Percentiles rank a stretch among this genome's conserved stretches.
phyloP scores from a whole-genome alignment of 768 basidiomycete genomes.

The Tricholoma sp. region DNA sequence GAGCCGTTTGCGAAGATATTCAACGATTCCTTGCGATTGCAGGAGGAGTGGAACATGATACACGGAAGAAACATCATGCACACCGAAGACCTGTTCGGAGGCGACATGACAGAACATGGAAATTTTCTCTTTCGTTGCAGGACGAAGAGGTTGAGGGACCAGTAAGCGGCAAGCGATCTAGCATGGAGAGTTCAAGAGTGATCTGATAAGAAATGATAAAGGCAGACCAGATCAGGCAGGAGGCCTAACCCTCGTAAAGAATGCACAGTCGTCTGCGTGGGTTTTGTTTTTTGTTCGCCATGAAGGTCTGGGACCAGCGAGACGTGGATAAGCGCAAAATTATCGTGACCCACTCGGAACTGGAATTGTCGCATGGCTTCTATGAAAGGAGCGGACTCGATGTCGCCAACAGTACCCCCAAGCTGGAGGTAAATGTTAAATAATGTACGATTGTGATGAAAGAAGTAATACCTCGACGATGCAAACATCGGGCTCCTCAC shows the following conservation, averaged over 20 bases:
- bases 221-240: conserved; percentile 80
- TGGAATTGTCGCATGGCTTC: conserved; percentile 99
- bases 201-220: not conserved
- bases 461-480: conserved; percentile 75
- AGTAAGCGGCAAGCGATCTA: conserved; percentile 92
- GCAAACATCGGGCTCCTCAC: conserved; percentile 91
- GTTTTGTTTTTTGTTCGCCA: conserved; percentile 98
- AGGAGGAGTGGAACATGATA: conserved; percentile 96
- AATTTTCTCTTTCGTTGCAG: conserved; percentile 89
- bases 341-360: conserved; percentile 93
- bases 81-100: conserved; percentile 84
- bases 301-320: conserved; percentile 98
- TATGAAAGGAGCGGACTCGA: conserved; percentile 96
- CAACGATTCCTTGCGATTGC: conserved; percentile 86
- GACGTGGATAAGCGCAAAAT: conserved; percentile 96
- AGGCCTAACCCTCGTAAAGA: conserved; percentile 90
- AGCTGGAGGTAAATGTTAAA: conserved; percentile 46
- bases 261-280: conserved; percentile 95
- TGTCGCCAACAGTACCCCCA: conserved; percentile 97
- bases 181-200: not conserved
- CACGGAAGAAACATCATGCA: conserved; percentile 94
- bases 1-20: conserved; percentile 79
- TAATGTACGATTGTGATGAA: not conserved
- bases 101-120: conserved; percentile 99
- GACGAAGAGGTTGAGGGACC: conserved; percentile 74